Evolutionary conservation across 768 basidiomycete genomes (phyloP).

Genomic region (Termitomyces sp.): DNA sequence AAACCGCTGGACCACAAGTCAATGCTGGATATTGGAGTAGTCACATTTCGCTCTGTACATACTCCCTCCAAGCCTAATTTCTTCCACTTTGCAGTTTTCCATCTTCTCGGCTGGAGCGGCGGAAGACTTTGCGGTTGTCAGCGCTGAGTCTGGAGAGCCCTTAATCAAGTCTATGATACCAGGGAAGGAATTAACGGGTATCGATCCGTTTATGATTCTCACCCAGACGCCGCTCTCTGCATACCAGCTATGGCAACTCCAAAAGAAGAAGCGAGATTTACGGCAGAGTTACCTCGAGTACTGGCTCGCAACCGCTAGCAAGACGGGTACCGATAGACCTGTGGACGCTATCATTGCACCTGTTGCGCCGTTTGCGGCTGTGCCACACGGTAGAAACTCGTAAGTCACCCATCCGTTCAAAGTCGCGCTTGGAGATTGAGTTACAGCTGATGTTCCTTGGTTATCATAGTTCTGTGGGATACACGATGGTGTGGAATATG

Average conservation of each 20-base stretch:
- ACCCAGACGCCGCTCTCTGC: conserved; percentile 23
- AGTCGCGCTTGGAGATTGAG: not conserved
- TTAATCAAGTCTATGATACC: conserved; percentile 45
- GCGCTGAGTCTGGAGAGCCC: conserved; percentile 49
- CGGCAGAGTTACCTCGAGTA: conserved; percentile 56
- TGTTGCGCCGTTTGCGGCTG: conserved; percentile 53
- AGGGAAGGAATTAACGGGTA: conserved; percentile 10
- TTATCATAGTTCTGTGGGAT: conserved; percentile 38
- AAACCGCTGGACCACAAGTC: conserved; percentile 49
- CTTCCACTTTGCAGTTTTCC: not conserved
- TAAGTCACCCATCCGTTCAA: conserved; percentile 21
- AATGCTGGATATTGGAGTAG: conserved; percentile 38
- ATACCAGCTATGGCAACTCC: conserved; percentile 66
- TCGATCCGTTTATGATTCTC: not conserved
- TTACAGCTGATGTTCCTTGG: not conserved
- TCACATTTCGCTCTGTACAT: conserved; percentile 10
- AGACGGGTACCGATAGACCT: conserved; percentile 66
- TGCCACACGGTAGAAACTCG: conserved; percentile 60
- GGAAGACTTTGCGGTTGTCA: conserved; percentile 24
- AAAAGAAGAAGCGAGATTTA: conserved; percentile 45
- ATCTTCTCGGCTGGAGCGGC: not conserved
- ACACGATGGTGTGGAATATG: conserved; percentile 64
- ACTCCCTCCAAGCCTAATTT: not conserved
- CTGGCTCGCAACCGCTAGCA: conserved; percentile 51
- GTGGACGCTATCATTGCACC: conserved; percentile 76